A percentile compares a stretch with the other conserved stretches of the same genome.
Conservation (phyloP, 768 basidiomycete genomes). For the Suillus variegatus region DNA sequence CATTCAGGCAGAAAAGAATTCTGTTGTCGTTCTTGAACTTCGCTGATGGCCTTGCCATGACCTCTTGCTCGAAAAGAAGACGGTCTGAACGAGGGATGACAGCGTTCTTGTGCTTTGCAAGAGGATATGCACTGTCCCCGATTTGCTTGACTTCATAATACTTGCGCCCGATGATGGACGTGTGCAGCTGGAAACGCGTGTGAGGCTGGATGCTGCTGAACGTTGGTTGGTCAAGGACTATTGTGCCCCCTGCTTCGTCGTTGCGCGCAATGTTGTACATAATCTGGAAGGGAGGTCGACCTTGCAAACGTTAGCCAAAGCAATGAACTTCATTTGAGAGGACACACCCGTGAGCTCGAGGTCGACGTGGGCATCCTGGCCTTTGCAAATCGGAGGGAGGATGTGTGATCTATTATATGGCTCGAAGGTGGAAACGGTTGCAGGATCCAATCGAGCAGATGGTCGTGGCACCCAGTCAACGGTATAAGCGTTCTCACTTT, state of each 20-base stretch:
- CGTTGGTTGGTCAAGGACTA: conserved; percentile 71
- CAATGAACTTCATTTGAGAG: neutral
- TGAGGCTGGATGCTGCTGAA: conserved; percentile 84
- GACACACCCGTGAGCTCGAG: conserved; percentile 73
- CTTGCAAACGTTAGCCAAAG: conserved; percentile 36
- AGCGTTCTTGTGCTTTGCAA: conserved; percentile 61
- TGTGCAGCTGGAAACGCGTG: conserved; percentile 81
- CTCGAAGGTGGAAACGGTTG: conserved; percentile 58
- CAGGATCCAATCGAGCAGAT: conserved; percentile 62
- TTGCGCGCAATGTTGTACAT: conserved; percentile 83
- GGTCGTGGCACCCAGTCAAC: conserved; percentile 85
- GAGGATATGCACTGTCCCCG: conserved; percentile 82
- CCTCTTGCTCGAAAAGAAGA: conserved; percentile 83
- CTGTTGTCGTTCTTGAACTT: conserved; percentile 69
- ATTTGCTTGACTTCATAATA: conserved; percentile 91
- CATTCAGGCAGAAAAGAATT: conserved; percentile 75
- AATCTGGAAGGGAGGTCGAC: conserved; percentile 91
- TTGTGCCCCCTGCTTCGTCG: conserved; percentile 65
- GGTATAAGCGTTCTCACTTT: conserved; percentile 60
- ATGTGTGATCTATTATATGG: conserved; percentile 73
- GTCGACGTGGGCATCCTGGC: conserved; percentile 77
- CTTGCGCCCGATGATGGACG: conserved; percentile 73
- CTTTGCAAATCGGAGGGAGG: conserved; percentile 79
- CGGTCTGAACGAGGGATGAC: conserved; percentile 70
- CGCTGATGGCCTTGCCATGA: conserved; percentile 78